A percentile compares a stretch with the other conserved stretches of the same genome.
Evolutionary conservation across 768 basidiomycete genomes (phyloP).

Genomic region (Sarcodon sp.): DNA sequence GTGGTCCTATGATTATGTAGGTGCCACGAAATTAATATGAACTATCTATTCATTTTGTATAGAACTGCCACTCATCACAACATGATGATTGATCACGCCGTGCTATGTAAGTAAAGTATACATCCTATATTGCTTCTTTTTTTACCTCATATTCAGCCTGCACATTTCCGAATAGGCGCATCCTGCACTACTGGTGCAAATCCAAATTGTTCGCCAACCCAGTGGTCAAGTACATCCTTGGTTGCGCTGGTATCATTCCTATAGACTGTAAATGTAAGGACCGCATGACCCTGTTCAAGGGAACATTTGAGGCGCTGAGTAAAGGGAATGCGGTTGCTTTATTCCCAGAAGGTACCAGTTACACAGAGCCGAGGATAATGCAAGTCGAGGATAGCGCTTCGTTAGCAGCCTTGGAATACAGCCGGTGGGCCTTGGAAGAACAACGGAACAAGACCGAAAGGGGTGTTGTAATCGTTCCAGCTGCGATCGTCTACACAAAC

Average conservation of each 20-base stretch:
- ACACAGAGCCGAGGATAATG: slow-evolving; percentile 89
- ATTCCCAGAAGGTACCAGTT: slow-evolving; percentile 92
- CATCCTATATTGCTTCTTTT: background rate
- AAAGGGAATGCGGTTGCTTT: slow-evolving; percentile 82
- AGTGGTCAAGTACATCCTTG: slow-evolving; percentile 55
- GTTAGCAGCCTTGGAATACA: slow-evolving; percentile 91
- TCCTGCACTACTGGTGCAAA: slow-evolving; percentile 93
- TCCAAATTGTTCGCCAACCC: slow-evolving; percentile 78
- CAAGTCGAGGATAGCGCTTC: slow-evolving; percentile 89
- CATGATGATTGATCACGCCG: slow-evolving; percentile 85
- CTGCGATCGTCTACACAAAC: slow-evolving; percentile 88
- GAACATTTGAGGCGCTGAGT: slow-evolving; percentile 78
- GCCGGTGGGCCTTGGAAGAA: slow-evolving; percentile 58
- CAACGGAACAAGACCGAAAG: slow-evolving; percentile 27
- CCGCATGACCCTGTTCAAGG: slow-evolving; percentile 78
- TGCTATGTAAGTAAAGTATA: slow-evolving; percentile 48
- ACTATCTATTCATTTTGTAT: slow-evolving; percentile 3
- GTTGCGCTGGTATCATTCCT: slow-evolving; percentile 92
- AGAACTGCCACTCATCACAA: slow-evolving; percentile 87
- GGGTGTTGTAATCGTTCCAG: slow-evolving; percentile 62
- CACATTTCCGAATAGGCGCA: slow-evolving; percentile 69
- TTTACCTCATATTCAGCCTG: slow-evolving; percentile 31
- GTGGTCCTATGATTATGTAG: slow-evolving; percentile 90
- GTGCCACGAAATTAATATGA: slow-evolving; percentile 15
- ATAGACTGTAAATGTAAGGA: slow-evolving; percentile 94